A percentile compares a stretch with the other conserved stretches of the same genome.
These are phyloP conservation scores for Hypocreales sp. DNA, from an alignment of 2,329 filamentous ascomycete genomes.

Conservation along the genomic window DNA sequence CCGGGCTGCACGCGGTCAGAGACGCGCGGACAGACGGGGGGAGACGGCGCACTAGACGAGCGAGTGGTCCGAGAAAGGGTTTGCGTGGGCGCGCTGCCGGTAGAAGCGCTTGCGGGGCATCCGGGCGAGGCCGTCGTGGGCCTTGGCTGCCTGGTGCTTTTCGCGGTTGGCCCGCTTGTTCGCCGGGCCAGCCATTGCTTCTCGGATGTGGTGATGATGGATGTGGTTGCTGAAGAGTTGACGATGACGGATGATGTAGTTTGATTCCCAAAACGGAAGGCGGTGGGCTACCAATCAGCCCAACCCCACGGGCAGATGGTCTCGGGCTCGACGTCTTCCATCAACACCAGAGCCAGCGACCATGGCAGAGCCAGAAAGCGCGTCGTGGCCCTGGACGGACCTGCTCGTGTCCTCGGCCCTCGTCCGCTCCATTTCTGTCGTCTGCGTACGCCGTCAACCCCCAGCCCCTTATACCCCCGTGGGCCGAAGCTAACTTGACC, in stretches of 20 bases:
- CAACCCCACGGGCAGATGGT: too few relatives aligned
- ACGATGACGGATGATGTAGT: too few relatives aligned
- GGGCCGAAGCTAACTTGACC: constrained; percentile 3
- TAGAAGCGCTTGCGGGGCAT: constrained; percentile 94
- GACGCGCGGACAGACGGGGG: neutral
- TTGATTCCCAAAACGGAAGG: constrained; percentile 4
- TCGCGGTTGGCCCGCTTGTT: constrained; percentile 52
- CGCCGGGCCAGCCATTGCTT: constrained; percentile 12
- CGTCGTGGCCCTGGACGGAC: constrained; percentile 11
- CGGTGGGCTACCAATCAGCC: too few relatives aligned
- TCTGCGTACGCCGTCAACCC: constrained; percentile 19
- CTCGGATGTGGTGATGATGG: neutral
- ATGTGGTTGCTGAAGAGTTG: neutral
- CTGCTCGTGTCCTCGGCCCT: constrained; percentile 14
- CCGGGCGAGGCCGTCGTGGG: constrained; percentile 36
- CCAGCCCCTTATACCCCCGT: neutral
- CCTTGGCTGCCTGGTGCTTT: constrained; percentile 42
- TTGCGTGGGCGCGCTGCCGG: constrained; percentile 89
- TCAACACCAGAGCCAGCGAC: too few relatives aligned
- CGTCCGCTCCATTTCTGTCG: constrained; percentile 20
- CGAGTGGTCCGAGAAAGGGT: constrained; percentile 91
- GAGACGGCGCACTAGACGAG: constrained; percentile 55
- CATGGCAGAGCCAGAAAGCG: too few relatives aligned
- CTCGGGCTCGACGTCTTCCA: too few relatives aligned
- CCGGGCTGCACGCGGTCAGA: constrained; percentile 48